Conservation (phyloP, 345 rosid genomes). For the Mercurialis annua region DNA sequence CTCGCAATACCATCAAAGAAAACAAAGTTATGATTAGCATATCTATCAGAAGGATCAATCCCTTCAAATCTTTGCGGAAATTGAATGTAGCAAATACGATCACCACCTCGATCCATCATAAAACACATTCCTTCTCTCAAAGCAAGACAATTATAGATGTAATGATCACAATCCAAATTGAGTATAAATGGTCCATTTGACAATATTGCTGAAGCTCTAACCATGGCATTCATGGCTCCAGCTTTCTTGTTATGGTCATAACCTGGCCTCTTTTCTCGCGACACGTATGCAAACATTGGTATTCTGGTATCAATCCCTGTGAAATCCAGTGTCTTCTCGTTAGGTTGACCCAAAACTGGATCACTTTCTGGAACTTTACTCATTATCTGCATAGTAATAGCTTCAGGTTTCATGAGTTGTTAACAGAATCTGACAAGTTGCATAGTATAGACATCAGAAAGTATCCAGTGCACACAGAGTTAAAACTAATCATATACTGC, state of each 20-base stretch:
- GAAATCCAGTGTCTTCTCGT: constrained; percentile 66
- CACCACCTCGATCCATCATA: constrained; percentile 99
- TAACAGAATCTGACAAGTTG: not conserved
- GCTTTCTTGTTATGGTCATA: constrained; percentile 92
- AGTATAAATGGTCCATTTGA: constrained; percentile 88
- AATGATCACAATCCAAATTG: constrained; percentile 88
- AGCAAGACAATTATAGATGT: constrained; percentile 67
- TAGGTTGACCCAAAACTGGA: constrained; percentile 61
- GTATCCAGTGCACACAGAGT: too few species aligned
- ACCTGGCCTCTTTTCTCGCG: constrained; percentile 83
- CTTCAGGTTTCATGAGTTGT: constrained; percentile 2
- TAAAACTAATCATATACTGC: too few species aligned
- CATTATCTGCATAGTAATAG: constrained; percentile 48
- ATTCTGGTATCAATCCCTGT: constrained; percentile 67
- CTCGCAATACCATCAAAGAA: constrained; percentile 65
- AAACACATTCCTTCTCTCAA: constrained; percentile 91
- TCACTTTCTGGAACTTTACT: constrained; percentile 76
- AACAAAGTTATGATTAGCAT: constrained; percentile 86
- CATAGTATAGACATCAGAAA: not conserved
- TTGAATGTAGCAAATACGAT: constrained; percentile 82
- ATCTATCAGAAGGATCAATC: constrained; percentile 90
- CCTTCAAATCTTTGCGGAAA: constrained; percentile 96
- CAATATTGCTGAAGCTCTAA: constrained; percentile 82
- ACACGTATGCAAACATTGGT: constrained; percentile 82
- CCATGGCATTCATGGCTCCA: constrained; percentile 94